Percentiles rank a stretch among this genome's conserved stretches.
Conservation (phyloP, 73 alveolate genomes). For the Symbiodinium pilosum region DNA sequence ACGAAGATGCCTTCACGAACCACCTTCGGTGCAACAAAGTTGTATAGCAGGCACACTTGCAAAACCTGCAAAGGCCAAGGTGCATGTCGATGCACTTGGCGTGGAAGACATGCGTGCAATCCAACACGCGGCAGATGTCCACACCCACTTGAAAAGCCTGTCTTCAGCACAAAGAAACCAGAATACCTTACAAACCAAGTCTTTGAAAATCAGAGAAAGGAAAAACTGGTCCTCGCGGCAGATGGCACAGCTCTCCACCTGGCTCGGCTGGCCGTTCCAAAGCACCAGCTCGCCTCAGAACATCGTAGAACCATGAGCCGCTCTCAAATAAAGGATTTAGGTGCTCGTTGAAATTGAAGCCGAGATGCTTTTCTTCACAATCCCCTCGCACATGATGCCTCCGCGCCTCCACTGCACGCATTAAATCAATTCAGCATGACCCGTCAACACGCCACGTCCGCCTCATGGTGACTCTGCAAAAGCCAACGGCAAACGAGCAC, state of each 20-base stretch:
- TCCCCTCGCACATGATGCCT: conserved; percentile 85
- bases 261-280: conserved; percentile 54
- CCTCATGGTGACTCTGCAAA: conserved; percentile 21
- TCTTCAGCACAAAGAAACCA: neutral
- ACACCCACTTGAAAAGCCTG: conserved; percentile 74
- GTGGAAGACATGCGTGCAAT: conserved; percentile 77
- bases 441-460: too few relatives aligned
- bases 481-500: neutral
- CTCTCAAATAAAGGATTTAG: neutral
- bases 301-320: neutral
- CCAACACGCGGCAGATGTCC: conserved; percentile 77
- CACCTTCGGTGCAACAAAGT: too few relatives aligned
- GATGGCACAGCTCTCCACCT: conserved; percentile 57
- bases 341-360: neutral
- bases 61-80: neutral
- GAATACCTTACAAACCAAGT: neutral
- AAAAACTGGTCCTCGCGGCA: conserved; percentile 35
- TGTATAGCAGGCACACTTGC: too few relatives aligned
- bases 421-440: neutral
- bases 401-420: conserved; percentile 22
- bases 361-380: conserved; percentile 59
- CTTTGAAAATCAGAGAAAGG: neutral
- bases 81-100: conserved; percentile 86
- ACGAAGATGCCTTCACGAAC: conserved; percentile 78
- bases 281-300: conserved; percentile 52